Conservation (phyloP, 2,329 filamentous ascomycete species). For the Drechslerella stenobrocha region DNA sequence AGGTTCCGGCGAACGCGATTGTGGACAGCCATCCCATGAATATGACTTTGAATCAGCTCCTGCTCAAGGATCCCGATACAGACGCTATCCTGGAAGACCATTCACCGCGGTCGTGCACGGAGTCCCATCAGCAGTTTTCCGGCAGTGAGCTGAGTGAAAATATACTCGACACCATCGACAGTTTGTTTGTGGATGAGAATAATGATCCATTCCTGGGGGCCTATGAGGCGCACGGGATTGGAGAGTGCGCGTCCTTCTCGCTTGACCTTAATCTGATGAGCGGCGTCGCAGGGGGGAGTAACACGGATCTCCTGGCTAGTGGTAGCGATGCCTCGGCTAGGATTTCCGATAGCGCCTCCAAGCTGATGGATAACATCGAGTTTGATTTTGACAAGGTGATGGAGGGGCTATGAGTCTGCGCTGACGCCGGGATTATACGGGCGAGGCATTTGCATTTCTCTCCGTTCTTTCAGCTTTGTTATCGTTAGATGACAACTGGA, state of each 20-base stretch:
- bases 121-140: conserved; percentile 51
- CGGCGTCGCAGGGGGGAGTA: conserved; percentile 22
- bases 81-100: conserved; percentile 31
- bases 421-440: conserved; percentile 20
- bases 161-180: conserved; percentile 50
- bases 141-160: conserved; percentile 49
- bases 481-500: background rate
- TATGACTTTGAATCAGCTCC: conserved; percentile 30
- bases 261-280: conserved; percentile 40
- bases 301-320: conserved; percentile 31
- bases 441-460: conserved; percentile 8
- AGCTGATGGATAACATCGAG: conserved; percentile 51
- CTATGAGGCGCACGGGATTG: conserved; percentile 48
- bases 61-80: conserved; percentile 47
- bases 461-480: background rate
- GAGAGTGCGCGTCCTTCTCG: conserved; percentile 31
- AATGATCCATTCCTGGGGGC: conserved; percentile 53
- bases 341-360: conserved; percentile 49
- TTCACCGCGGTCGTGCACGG: conserved; percentile 47
- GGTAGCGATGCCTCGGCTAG: conserved; percentile 24
- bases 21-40: conserved; percentile 36
- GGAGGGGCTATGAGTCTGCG: conserved; percentile 45
- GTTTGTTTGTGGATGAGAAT: conserved; percentile 47
- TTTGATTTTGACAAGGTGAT: conserved; percentile 53
- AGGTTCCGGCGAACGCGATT: conserved; percentile 23